Percentiles rank a stretch among this genome's conserved stretches.
Evolutionary conservation across 2,329 filamentous ascomycete genomes (phyloP).

Genomic region (Aspergillus sp.): DNA sequence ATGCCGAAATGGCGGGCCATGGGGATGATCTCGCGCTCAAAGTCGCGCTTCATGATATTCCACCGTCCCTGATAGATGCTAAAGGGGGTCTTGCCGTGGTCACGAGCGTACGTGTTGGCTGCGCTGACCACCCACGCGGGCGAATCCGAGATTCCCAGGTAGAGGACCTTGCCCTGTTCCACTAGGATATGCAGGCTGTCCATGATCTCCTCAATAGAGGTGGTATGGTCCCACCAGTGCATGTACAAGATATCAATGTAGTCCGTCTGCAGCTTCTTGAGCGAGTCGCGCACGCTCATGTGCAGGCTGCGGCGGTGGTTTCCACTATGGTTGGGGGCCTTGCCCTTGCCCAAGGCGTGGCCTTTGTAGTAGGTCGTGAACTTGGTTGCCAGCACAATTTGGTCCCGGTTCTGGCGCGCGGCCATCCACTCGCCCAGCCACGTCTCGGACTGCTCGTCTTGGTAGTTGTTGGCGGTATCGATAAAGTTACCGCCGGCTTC

Average conservation of each 20-base stretch:
- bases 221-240: conserved; percentile 52
- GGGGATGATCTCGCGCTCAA: conserved; percentile 43
- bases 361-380: conserved; percentile 49
- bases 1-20: conserved; percentile 42
- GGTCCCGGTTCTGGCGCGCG: conserved; percentile 60
- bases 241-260: conserved; percentile 56
- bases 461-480: conserved; percentile 69
- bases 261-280: conserved; percentile 51
- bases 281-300: conserved; percentile 42
- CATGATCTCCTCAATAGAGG: conserved; percentile 38
- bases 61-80: conserved; percentile 40
- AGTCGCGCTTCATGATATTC: conserved; percentile 38
- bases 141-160: conserved; percentile 40
- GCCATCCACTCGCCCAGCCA: conserved; percentile 73
- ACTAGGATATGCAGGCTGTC: conserved; percentile 39
- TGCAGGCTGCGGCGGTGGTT: conserved; percentile 45
- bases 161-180: conserved; percentile 40
- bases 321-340: conserved; percentile 40
- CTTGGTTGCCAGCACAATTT: conserved; percentile 70
- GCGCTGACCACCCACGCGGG: conserved; percentile 41
- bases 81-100: conserved; percentile 40
- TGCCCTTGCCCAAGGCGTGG: conserved; percentile 49
- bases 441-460: conserved; percentile 59
- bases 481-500: conserved; percentile 70
- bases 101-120: conserved; percentile 40